phyloP scores from a whole-genome alignment of 23 red algal species.

The Gracilaria gracilis region DNA sequence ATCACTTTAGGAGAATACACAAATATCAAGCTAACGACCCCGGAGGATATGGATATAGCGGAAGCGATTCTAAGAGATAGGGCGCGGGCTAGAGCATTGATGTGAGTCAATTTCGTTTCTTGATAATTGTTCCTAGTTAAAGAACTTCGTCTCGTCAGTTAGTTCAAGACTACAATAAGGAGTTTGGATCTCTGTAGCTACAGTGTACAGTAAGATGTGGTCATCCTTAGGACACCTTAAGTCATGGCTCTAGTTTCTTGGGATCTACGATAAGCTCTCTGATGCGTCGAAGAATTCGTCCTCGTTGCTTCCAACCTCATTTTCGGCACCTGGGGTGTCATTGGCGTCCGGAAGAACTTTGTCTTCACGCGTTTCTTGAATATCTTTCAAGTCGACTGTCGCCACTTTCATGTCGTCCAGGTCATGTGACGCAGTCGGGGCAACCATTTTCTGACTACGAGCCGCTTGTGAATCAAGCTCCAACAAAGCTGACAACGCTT shows the following conservation, averaged over 20 bases:
- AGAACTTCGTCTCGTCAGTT: conserved; percentile 28
- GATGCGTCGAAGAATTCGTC: conserved; percentile 30
- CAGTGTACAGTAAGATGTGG: neutral
- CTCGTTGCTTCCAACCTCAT: conserved; percentile 1
- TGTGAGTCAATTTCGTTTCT: neutral
- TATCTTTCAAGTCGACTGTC: conserved; percentile 27
- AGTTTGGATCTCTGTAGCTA: neutral
- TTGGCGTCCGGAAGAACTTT: neutral
- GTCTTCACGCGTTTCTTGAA: conserved; percentile 23
- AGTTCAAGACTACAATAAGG: neutral
- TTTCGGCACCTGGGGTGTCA: neutral
- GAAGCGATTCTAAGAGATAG: conserved; percentile 83
- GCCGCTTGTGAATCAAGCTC: conserved; percentile 31
- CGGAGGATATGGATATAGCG: conserved; percentile 97
- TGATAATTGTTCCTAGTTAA: conserved; percentile 4
- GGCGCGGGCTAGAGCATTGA: conserved; percentile 5
- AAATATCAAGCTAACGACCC: conserved; percentile 99
- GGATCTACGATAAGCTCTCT: neutral
- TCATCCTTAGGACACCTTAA: neutral
- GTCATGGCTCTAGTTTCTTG: neutral
- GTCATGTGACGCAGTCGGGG: neutral
- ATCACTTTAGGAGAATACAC: conserved; percentile 95
- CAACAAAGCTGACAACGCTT: conserved; percentile 65
- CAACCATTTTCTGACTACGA: neutral
- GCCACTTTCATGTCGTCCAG: neutral